A percentile compares a stretch with the other conserved stretches of the same genome.
Evolutionary conservation across 495 filamentous ascomycete genomes (phyloP).

Genomic region (Venustampulla echinocandica): DNA sequence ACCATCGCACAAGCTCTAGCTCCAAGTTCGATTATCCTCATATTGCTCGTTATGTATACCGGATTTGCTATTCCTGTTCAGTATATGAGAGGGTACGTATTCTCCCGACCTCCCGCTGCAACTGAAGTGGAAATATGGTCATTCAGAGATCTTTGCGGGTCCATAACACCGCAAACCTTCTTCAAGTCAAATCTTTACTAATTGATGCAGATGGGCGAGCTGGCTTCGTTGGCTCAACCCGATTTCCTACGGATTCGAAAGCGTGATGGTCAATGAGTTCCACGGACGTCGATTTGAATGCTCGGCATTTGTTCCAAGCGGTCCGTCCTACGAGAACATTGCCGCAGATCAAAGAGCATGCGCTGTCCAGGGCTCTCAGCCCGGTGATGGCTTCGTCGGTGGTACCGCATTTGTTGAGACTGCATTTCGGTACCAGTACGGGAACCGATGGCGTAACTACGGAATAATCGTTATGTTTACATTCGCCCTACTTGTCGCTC

Average conservation of each 20-base stretch:
- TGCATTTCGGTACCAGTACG: conserved; percentile 47
- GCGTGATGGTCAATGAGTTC: conserved; percentile 61
- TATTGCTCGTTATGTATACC: conserved; percentile 75
- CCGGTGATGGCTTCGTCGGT: conserved; percentile 45
- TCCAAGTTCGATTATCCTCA: conserved; percentile 68
- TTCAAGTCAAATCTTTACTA: no score
- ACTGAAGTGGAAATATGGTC: no score
- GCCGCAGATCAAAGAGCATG: conserved; percentile 43
- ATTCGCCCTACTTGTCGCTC: no score
- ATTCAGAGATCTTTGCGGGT: no score
- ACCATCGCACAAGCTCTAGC: conserved; percentile 75
- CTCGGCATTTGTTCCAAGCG: conserved; percentile 43
- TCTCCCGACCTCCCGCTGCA: no score
- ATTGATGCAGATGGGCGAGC: conserved; percentile 68
- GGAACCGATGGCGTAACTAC: conserved; percentile 40
- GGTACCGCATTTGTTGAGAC: conserved; percentile 59
- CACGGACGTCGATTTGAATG: conserved; percentile 42
- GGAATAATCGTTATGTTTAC: conserved; percentile 60
- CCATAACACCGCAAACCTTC: no score
- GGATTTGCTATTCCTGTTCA: conserved; percentile 68
- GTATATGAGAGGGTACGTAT: no score
- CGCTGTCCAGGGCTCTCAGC: conserved; percentile 48
- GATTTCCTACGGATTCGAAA: conserved; percentile 66
- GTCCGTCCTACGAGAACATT: conserved; percentile 38
- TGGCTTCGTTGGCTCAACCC: conserved; percentile 77